These are phyloP conservation scores for Aspergillus campestris DNA, from an alignment of 495 filamentous ascomycete species.

Conservation along the genomic window DNA sequence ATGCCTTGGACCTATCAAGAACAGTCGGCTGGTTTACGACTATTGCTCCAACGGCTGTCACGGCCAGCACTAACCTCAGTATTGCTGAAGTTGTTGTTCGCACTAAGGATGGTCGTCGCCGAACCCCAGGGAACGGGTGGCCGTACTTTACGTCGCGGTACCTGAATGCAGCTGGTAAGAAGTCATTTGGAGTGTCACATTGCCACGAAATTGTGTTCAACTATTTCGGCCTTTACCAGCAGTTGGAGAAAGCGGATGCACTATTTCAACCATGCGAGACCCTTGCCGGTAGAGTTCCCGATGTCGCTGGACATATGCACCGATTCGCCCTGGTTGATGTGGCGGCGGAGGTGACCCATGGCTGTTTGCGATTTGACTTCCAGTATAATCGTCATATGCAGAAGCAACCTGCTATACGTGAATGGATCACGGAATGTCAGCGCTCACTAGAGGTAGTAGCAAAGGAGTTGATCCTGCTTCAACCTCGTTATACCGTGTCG, in stretches of 20 bases:
- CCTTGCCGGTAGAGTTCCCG: no score
- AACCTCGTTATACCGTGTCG: neutral
- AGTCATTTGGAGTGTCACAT: conserved; percentile 26
- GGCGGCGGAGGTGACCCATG: no score
- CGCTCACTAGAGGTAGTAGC: no score
- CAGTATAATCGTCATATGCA: no score
- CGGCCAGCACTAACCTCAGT: neutral
- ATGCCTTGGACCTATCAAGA: conserved; percentile 30
- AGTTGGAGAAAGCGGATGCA: conserved; percentile 30
- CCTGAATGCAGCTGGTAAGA: neutral
- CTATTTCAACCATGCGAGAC: conserved; percentile 22
- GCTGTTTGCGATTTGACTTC: no score
- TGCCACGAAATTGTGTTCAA: conserved; percentile 55
- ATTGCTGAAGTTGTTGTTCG: neutral
- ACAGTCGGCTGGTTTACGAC: conserved; percentile 48
- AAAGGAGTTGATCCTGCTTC: neutral
- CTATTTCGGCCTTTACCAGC: conserved; percentile 46
- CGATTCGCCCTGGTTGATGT: no score
- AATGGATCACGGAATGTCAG: no score
- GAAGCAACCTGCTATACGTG: no score
- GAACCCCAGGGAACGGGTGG: conserved; percentile 18
- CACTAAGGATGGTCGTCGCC: conserved; percentile 12
- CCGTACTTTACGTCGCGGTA: conserved; percentile 15
- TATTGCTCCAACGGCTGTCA: conserved; percentile 14
- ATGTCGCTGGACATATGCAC: no score